Evolutionary conservation across 805 yeast genomes (phyloP), one percentile per base, ranked within the genome.

Genomic region (Maudiozyma bulderi): DNA sequence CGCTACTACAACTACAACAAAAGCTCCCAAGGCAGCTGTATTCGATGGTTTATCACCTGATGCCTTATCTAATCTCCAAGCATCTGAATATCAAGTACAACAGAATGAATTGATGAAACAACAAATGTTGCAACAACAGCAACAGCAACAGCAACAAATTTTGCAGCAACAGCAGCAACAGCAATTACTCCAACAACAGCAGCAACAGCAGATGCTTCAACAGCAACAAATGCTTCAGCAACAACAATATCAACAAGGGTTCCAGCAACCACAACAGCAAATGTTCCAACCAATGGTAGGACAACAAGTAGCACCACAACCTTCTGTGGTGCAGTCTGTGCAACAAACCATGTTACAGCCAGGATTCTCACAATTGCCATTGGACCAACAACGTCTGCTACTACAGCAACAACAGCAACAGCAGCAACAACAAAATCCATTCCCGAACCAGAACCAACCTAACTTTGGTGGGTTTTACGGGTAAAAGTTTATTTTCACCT

Each of bases 41-140:
- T 47, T 47, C 40, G 47, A 44, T 40, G 50, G 69, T 31, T 43
- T 47, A 15, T 20, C 37, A 34, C 40, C 46, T 8, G 43, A 41
- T 28, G 15, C 15, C 11, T 40, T 38, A 11, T 26, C 43, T 7
- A 38, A 26, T 32, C 32, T 47, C 7, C 33, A 47, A 43, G 43
- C 31, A 32, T 29, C 46, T 13, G 45, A 47, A n/a, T 29, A 15
- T 32, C 60, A 53, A 48, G 57, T 55, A 34, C 59, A 53, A 37
- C 61, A 46, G 15, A 55, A 45, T 34, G 53, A 47, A 40, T 55
- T 28, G 5, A 8, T 35, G 30, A 66, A 43, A 31, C 64, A 50
- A 35, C 68, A 41, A 11, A 11, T 33, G 8, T 43, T 44, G 15
- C 46, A 42, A 32, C 48, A 40, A 31, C 40, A 33, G 28, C 20